phyloP scores from a whole-genome alignment of 83 land plant species.

The Isoetes engelmannii region DNA sequence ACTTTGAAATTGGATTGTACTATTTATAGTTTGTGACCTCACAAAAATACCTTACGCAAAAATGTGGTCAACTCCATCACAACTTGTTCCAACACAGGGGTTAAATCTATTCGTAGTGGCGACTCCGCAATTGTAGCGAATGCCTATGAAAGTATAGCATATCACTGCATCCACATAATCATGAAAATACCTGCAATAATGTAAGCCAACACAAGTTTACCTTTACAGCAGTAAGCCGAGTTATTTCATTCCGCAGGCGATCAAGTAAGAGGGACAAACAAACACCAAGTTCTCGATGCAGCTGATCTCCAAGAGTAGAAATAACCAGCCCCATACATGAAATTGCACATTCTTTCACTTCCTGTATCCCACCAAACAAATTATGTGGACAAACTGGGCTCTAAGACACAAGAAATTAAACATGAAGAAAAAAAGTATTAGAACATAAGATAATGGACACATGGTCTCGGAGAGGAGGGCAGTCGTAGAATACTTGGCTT shows the following conservation, averaged over 20 bases:
- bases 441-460: too few species aligned
- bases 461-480: too few species aligned
- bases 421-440: too few species aligned
- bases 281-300: conserved; percentile 50
- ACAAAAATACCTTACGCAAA: conserved; percentile 59
- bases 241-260: conserved; percentile 95
- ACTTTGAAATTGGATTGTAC: not conserved
- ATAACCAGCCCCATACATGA: conserved; percentile 91
- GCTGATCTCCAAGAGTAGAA: conserved; percentile 89
- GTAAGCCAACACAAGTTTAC: conserved; percentile 18
- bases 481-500: too few species aligned
- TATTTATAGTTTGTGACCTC: not conserved
- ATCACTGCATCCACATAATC: too few species aligned
- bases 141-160: conserved; percentile 40
- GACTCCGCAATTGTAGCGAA: conserved; percentile 95
- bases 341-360: conserved; percentile 98
- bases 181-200: too few species aligned
- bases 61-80: conserved; percentile 76
- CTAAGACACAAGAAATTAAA: too few species aligned
- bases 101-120: conserved; percentile 63
- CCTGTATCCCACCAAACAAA: conserved; percentile 34
- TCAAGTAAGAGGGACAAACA: conserved; percentile 90
- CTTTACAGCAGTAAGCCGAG: conserved; percentile 94
- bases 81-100: conserved; percentile 77
- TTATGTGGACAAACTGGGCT: too few species aligned